These are phyloP conservation scores for Scopulariopsis brevicaulis DNA, from an alignment of 2,329 filamentous ascomycete species.

Conservation along the genomic window DNA sequence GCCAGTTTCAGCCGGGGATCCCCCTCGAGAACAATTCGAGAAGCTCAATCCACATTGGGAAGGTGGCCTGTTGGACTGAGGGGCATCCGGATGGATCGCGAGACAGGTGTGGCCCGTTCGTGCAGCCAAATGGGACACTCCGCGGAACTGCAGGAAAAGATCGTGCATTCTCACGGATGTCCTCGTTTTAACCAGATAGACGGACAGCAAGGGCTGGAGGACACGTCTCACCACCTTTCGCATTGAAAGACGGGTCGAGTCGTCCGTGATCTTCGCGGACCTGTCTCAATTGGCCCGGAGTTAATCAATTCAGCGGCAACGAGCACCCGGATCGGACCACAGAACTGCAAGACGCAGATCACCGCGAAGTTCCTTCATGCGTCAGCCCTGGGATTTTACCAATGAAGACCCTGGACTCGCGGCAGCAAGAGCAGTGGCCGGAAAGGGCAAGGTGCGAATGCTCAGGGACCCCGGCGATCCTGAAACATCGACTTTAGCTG, in stretches of 20 bases:
- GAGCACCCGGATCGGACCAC: neutral
- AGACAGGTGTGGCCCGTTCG: neutral
- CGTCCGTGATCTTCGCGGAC: neutral
- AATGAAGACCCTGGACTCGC: neutral
- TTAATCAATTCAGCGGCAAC: neutral
- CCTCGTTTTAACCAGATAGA: neutral
- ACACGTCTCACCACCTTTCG: neutral
- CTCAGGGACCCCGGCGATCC: slow-evolving; percentile 1
- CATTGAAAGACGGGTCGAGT: neutral
- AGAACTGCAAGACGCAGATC: neutral
- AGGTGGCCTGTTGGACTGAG: neutral
- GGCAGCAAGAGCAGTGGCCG: neutral
- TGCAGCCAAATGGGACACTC: neutral
- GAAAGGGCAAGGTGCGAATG: neutral
- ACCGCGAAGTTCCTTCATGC: neutral
- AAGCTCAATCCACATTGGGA: neutral
- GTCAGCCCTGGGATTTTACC: neutral
- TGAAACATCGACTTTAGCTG: slow-evolving; percentile 5
- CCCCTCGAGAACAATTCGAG: neutral
- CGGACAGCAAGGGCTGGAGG: neutral
- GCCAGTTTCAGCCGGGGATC: neutral
- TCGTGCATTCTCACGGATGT: neutral
- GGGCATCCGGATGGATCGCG: neutral
- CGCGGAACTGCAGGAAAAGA: neutral
- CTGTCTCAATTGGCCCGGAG: neutral